These are phyloP conservation scores for Adansonia grandidieri DNA, from an alignment of 441 rosid species.

Conservation along the genomic window DNA sequence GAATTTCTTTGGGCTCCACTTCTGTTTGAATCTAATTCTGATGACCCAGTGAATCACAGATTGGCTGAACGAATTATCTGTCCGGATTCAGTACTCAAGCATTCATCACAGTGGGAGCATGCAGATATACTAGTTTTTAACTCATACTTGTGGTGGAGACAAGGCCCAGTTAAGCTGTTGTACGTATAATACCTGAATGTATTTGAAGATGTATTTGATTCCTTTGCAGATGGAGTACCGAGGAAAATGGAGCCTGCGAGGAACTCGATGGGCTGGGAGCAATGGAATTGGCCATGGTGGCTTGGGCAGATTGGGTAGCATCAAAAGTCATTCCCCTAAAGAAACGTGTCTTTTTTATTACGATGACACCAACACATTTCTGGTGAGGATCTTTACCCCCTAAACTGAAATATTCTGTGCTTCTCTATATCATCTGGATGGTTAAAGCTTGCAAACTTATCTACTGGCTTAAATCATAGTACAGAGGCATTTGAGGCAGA, in stretches of 20 bases:
- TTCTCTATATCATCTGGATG: background rate
- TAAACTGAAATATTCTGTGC: conserved; percentile 2
- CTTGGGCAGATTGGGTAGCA: conserved; percentile 92
- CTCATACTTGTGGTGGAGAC: conserved; percentile 99
- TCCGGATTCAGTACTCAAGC: conserved; percentile 90
- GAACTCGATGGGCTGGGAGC: conserved; percentile 73
- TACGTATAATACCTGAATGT: conserved; percentile 37
- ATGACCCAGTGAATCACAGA: conserved; percentile 94
- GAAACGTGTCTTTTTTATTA: conserved; percentile 71
- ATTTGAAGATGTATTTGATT: conserved; percentile 1
- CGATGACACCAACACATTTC: conserved; percentile 95
- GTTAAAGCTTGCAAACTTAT: conserved; percentile 12
- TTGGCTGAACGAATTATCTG: conserved; percentile 73
- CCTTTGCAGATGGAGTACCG: conserved; percentile 78
- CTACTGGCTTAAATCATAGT: background rate
- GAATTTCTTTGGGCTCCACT: conserved; percentile 98
- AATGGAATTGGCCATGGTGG: conserved; percentile 88
- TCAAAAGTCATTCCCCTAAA: conserved; percentile 50
- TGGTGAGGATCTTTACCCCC: conserved; percentile 47
- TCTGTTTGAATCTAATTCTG: conserved; percentile 91
- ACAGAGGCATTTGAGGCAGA: conserved; percentile 1
- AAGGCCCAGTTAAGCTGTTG: conserved; percentile 86
- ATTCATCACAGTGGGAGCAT: conserved; percentile 83
- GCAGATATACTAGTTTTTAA: conserved; percentile 91
- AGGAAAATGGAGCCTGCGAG: conserved; percentile 67